phyloP scores from a whole-genome alignment of 768 basidiomycete genomes.

The Psilocybe tampanensis region DNA sequence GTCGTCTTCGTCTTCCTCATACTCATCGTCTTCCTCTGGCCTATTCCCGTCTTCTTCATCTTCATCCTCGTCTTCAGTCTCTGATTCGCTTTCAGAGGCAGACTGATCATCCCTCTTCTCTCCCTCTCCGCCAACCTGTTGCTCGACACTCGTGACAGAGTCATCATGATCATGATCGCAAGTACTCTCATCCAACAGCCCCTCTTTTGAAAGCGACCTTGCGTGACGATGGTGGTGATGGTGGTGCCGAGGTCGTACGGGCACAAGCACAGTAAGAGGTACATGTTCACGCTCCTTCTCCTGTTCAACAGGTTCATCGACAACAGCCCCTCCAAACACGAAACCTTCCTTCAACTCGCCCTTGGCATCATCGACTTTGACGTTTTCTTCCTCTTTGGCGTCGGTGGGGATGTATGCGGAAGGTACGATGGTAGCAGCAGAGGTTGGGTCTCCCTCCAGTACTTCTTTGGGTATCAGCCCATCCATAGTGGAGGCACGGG shows the following conservation, averaged over 20 bases:
- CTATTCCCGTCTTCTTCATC: too few species aligned
- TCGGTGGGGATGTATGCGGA: not conserved
- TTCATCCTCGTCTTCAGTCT: constrained; percentile 15
- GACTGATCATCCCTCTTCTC: constrained; percentile 7
- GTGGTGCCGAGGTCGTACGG: constrained; percentile 14
- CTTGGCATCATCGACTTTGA: not conserved
- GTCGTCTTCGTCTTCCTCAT: constrained; percentile 18
- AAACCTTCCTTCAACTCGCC: constrained; percentile 4
- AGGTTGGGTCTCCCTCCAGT: not conserved
- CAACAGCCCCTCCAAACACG: constrained; percentile 1
- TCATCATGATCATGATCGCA: not conserved
- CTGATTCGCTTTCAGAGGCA: constrained; percentile 17
- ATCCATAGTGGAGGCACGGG: constrained; percentile 16
- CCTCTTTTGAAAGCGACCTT: not conserved
- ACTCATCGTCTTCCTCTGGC: constrained; percentile 11
- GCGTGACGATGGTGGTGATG: constrained; percentile 14
- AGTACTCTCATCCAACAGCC: not conserved
- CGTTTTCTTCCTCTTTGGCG: not conserved
- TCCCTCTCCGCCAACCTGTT: not conserved
- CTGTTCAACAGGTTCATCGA: not conserved
- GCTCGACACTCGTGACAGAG: not conserved
- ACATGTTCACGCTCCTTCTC: constrained; percentile 15
- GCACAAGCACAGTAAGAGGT: constrained; percentile 19
- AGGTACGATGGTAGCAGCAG: constrained; percentile 8
- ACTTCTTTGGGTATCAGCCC: not conserved